Conservation (phyloP, 2,329 filamentous ascomycete species). For the Incumbomyces lentus region DNA sequence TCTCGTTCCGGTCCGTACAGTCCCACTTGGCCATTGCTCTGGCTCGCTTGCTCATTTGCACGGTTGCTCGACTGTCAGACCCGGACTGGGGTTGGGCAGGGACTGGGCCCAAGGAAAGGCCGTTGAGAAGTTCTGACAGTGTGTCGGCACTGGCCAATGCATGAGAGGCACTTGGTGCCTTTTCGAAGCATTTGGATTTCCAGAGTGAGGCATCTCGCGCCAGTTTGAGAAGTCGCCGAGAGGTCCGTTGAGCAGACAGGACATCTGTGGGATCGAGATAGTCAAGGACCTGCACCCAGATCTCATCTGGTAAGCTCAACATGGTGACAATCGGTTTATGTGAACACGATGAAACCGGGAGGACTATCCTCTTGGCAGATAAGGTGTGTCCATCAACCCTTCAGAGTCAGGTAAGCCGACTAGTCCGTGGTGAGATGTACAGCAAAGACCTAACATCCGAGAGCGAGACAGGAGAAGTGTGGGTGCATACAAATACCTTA, state of each 20-base stretch:
- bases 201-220: conserved; percentile 67
- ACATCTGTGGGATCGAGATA: conserved; percentile 46
- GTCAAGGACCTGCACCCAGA: conserved; percentile 52
- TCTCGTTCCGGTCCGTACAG: conserved; percentile 60
- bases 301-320: conserved; percentile 53
- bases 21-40: conserved; percentile 73
- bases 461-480: too few relatives aligned
- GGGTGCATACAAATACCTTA: too few relatives aligned
- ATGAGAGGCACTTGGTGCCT: conserved; percentile 51
- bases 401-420: too few relatives aligned
- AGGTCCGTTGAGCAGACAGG: conserved; percentile 59
- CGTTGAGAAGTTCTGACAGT: conserved; percentile 24
- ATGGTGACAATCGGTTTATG: conserved; percentile 23
- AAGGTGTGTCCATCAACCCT: too few relatives aligned
- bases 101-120: conserved; percentile 10
- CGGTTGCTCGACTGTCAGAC: conserved; percentile 21
- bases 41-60: conserved; percentile 33
- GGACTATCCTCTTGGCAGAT: too few relatives aligned
- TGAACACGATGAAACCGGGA: too few relatives aligned
- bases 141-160: conserved; percentile 43
- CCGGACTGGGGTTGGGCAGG: neutral
- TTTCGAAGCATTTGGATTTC: conserved; percentile 63
- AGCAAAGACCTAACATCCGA: too few relatives aligned
- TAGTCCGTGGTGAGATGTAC: too few relatives aligned
- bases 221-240: conserved; percentile 52